Evolutionary conservation across 345 rosid genomes (phyloP), one percentile per base, ranked within the genome.

Genomic region (Linum tenue): DNA sequence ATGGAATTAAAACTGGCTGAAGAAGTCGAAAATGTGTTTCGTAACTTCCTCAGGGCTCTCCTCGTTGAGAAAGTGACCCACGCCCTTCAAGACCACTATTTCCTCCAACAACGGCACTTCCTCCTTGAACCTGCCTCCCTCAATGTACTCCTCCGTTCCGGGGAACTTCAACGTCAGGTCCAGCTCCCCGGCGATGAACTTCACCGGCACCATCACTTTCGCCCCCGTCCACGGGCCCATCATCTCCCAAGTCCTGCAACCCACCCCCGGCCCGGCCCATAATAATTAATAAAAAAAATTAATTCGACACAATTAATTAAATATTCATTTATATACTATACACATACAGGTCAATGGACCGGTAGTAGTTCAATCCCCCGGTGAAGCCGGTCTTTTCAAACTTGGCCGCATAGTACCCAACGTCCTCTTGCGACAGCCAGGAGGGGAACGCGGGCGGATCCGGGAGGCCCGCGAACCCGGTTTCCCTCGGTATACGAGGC

Each of bases 361-460:
- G 63, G 50, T 57, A 74, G 67, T 74, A 73, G 76, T 80, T 80
- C 38, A 75, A 10, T 7, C 69, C 73, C 16, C 72, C 75, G 0
- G 76, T 72, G 65, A 80, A 76, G 58, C 77, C 78, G 14, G 75
- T 71, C 39, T 31, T 53, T 50, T 67, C 67, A 67, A 74, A 77
- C 63, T 73, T 55, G 44, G 40, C 40, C 6, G 75, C 83, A 3
- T n/a, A 56, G 44, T 60, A 69, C 53, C 67, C 73, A 6, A 76
- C 75, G 11, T 77, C 75, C 39, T 77, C 81, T 22, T 60, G 60
- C 36, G 71, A 60, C 16, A 71, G 70, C 81, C 71, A 68, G 1
- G 67, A 2, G 5, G 77, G 75, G 58, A 74, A 22, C 31, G 31
- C 31, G 31, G 31, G 31, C 31, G 31, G 31, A 22, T 22, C 31